A percentile compares a stretch with the other conserved stretches of the same genome.
Evolutionary conservation across 306 rosid genomes (phyloP).

Genomic region (Arachis stenosperma): DNA sequence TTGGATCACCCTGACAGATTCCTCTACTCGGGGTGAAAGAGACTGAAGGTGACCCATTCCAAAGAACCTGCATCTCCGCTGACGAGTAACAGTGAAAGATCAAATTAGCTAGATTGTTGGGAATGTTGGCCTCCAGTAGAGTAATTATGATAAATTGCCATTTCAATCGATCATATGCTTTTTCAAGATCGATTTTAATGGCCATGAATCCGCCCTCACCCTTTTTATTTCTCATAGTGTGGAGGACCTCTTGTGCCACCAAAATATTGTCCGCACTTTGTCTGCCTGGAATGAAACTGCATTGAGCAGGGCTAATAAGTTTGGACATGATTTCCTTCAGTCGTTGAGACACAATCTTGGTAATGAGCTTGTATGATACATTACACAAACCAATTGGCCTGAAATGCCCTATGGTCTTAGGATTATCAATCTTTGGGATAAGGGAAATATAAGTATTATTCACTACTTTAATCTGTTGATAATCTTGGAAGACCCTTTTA

Average conservation of each 20-base stretch:
- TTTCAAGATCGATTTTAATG: neutral
- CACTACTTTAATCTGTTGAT: no score
- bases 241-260: neutral
- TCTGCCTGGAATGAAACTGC: neutral
- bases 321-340: neutral
- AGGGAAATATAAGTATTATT: neutral
- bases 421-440: neutral
- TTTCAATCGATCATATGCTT: neutral
- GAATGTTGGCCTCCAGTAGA: neutral
- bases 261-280: neutral
- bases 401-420: neutral
- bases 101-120: neutral
- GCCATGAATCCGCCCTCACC: neutral
- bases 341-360: neutral
- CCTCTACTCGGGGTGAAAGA: neutral
- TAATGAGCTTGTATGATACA: neutral
- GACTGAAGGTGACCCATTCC: neutral
- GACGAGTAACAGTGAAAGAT: neutral
- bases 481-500: neutral
- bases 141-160: neutral
- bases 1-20: neutral
- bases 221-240: neutral
- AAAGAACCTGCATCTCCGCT: neutral
- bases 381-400: neutral
- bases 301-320: neutral